Conservation (phyloP, 441 rosid species). For the Arabidopsis hybrid region DNA sequence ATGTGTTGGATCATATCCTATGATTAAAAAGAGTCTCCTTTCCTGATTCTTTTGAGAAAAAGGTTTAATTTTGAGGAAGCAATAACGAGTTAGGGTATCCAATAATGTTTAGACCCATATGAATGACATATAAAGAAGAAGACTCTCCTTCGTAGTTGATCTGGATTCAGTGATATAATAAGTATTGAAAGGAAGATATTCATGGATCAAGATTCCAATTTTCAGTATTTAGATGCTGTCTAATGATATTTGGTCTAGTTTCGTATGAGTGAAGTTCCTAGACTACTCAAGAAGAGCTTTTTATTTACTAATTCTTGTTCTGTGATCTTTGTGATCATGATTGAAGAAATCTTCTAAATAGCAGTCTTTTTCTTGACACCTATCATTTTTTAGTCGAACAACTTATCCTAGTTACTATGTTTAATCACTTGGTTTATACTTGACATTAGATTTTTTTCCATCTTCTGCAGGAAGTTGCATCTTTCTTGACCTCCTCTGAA, state of each 20-base stretch:
- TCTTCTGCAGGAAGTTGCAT: conserved; percentile 15
- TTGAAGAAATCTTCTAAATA: not conserved
- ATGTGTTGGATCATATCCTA: not conserved
- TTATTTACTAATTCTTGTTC: not conserved
- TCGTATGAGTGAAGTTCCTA: not conserved
- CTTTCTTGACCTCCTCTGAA: conserved; percentile 11
- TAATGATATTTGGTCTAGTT: not conserved
- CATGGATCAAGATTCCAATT: not conserved
- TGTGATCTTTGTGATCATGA: conserved; percentile 10
- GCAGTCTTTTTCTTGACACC: not conserved
- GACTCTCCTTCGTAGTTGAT: conserved; percentile 1
- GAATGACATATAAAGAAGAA: not conserved
- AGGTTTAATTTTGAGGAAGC: conserved; percentile 1
- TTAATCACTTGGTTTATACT: not conserved
- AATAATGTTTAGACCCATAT: conserved; percentile 3
- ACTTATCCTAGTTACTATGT: not conserved
- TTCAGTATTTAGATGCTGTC: conserved; percentile 4
- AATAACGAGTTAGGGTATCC: conserved; percentile 6
- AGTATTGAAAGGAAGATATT: not conserved
- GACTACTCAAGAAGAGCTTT: conserved; percentile 7
- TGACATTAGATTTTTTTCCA: not conserved
- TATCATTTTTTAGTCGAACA: not conserved
- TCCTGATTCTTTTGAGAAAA: not conserved
- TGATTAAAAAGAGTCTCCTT: conserved; percentile 24
- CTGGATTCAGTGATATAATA: not conserved